These are phyloP conservation scores for Cyclaneusma minus DNA, from an alignment of 2,329 filamentous ascomycete genomes.

Conservation along the genomic window DNA sequence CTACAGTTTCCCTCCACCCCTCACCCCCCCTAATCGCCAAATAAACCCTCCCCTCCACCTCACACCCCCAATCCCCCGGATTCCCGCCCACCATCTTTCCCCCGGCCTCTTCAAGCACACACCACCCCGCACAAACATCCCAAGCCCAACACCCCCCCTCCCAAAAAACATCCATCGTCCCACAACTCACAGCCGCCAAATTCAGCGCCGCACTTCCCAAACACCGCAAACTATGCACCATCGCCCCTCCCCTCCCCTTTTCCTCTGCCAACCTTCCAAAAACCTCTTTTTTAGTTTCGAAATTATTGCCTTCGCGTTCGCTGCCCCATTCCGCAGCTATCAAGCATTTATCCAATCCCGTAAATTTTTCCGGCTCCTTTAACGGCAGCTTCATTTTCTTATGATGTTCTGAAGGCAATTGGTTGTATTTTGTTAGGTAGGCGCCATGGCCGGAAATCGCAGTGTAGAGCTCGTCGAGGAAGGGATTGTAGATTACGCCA, in stretches of 20 bases:
- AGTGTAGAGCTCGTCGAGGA: constrained; percentile 52
- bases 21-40: constrained; percentile 44
- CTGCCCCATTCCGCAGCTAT: constrained; percentile 62
- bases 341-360: constrained; percentile 44
- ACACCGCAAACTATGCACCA: constrained; percentile 61
- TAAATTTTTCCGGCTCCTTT: constrained; percentile 36
- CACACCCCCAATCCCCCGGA: constrained; percentile 53
- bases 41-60: constrained; percentile 43
- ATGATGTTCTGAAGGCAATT: too few species aligned
- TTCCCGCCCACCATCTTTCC: constrained; percentile 60
- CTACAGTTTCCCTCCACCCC: constrained; percentile 44
- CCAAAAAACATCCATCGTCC: constrained; percentile 62
- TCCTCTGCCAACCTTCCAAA: constrained; percentile 44
- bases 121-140: constrained; percentile 75
- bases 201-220: constrained; percentile 64
- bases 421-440: constrained; percentile 28
- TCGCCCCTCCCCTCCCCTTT: constrained; percentile 49
- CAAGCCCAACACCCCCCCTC: constrained; percentile 75
- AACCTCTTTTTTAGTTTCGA: constrained; percentile 49
- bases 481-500: constrained; percentile 71
- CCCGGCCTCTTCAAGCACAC: constrained; percentile 59
- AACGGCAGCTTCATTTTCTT: constrained; percentile 29
- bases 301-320: constrained; percentile 53
- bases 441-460: constrained; percentile 54
- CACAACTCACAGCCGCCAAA: constrained; percentile 55